Evolutionary conservation across 768 basidiomycete genomes (phyloP).

Genomic region (Gelatoporia subvermispora): DNA sequence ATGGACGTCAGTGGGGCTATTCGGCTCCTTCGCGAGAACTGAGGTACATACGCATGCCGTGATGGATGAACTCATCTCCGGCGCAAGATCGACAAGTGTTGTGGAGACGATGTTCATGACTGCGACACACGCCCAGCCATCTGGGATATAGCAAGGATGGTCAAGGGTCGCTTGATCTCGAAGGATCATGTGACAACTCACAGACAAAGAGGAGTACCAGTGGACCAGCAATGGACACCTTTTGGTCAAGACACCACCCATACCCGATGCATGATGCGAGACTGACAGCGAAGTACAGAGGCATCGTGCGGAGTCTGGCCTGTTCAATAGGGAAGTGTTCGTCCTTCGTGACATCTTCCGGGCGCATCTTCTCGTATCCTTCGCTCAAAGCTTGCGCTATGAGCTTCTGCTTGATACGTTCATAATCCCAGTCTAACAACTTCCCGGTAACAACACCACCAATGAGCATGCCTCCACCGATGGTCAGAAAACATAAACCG

Average conservation of each 20-base stretch:
- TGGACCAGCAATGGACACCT: conserved; percentile 47
- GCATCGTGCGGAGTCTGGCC: conserved; percentile 47
- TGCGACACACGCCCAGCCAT: conserved; percentile 41
- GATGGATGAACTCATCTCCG: conserved; percentile 58
- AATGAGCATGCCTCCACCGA: conserved; percentile 66
- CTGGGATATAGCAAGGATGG: conserved; percentile 26
- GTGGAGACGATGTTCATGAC: conserved; percentile 58
- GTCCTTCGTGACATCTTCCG: conserved; percentile 24
- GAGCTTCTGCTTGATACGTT: conserved; percentile 27
- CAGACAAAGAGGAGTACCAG: conserved; percentile 43
- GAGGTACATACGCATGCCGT: conserved; percentile 60
- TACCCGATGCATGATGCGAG: conserved; percentile 43
- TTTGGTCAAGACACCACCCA: conserved; percentile 54
- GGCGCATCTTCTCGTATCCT: conserved; percentile 13
- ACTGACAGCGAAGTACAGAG: conserved; percentile 36
- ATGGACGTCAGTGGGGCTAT: background rate
- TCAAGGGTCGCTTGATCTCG: background rate
- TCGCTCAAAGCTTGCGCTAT: conserved; percentile 5
- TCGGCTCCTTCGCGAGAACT: background rate
- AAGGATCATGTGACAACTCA: conserved; percentile 20
- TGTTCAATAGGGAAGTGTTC: conserved; percentile 56
- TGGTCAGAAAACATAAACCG: conserved; percentile 74
- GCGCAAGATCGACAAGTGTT: conserved; percentile 60
- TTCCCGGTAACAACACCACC: conserved; percentile 56
- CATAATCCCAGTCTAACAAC: conserved; percentile 65